These are phyloP conservation scores for Picea glauca DNA, from an alignment of 75 land plant genomes.

Conservation along the genomic window DNA sequence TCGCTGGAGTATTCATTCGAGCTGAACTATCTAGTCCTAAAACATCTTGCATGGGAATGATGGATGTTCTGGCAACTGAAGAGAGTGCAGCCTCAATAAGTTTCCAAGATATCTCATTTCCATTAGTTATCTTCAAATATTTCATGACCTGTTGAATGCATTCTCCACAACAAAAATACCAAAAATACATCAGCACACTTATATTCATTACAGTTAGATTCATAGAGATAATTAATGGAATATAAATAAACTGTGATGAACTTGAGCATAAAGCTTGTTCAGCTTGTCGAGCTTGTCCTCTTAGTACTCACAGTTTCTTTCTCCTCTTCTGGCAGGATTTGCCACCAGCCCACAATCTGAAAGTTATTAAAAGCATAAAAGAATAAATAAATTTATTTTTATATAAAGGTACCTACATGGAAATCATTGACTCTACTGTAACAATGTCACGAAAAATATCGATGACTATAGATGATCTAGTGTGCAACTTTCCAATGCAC, in stretches of 20 bases:
- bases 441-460: neutral
- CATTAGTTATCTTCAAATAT: slow-evolving; percentile 44
- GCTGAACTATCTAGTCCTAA: slow-evolving; percentile 78
- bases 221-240: neutral
- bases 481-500: neutral
- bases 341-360: slow-evolving; percentile 91
- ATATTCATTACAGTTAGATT: neutral
- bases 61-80: slow-evolving; percentile 81
- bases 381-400: neutral
- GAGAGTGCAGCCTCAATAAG: slow-evolving; percentile 58
- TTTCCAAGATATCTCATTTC: slow-evolving; percentile 69
- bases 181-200: neutral
- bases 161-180: neutral
- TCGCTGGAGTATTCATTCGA: slow-evolving; percentile 95
- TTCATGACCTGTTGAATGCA: slow-evolving; percentile 42
- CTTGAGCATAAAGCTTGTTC: neutral
- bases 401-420: neutral
- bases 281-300: neutral
- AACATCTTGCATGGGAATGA: slow-evolving; percentile 91
- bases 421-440: neutral
- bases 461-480: neutral
- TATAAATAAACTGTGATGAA: neutral
- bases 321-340: slow-evolving; percentile 45
- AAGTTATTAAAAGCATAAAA: neutral
- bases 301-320: slow-evolving; percentile 49